Base-by-base conservation (phyloP, 345 rosid species). In the Citrus mangshanensis region DNA sequence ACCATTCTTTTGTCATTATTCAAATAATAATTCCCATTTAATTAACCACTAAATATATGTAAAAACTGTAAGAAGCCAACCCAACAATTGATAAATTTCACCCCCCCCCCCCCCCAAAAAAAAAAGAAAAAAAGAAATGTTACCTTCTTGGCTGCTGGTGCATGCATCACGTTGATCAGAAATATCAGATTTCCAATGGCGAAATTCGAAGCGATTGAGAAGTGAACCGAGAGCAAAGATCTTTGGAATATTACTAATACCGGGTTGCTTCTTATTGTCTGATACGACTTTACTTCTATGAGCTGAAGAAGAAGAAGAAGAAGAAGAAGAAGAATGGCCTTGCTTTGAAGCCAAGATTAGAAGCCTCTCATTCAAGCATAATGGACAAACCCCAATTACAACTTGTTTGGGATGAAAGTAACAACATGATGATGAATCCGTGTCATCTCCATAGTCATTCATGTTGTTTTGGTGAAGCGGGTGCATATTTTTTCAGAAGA, bases 281-380 rank as follows among this genome's bases (percentile, higher is more conserved):
- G 83, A 5, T 42, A 56, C 9, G 32, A 59, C 78, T 70, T 81
- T 81, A 62, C 54, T 64, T 7, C 74, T 40, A 34, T 54, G 69
- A 24, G 82, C 61, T 35, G 86, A 68, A 6, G 91, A 84, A 77
- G 91, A 73, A 74, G 65, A 65, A 72, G 40, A 38, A 72, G 40
- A 38, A 32, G 90, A 84, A 77, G 90, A 73, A 72, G 64, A 68
- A 72, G 58, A 86, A 28, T 68, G 81, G 24, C 86, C 82, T 81
- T 90, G 96, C 81, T 89, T 90, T 74, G 97, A 84, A 69, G 95
- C 95, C 80, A 96, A 85, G 74, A 94, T 60, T 13, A 94, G 81
- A 72, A 96, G 99, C 89, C 95, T 93, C 80, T 96, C 98, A 58
- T 89, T 89, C 72, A 96, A 72, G 85, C 99, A 96, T 9, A 88